Base-by-base conservation (phyloP, 257 asterid genomes). In the Marsdenia floribunda region DNA sequence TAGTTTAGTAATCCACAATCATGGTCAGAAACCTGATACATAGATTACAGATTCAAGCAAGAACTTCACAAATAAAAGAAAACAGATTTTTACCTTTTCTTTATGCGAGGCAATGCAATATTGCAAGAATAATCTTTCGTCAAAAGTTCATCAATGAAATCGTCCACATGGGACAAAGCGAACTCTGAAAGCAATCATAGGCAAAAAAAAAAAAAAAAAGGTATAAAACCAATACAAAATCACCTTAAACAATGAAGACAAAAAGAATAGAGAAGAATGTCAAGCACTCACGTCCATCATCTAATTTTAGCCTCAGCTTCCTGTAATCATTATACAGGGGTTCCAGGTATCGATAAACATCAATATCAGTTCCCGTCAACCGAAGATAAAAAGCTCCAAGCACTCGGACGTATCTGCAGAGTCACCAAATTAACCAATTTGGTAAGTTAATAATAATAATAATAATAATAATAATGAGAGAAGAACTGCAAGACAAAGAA, bases 351-450 rank as follows among this genome's bases (percentile, higher is more conserved):
- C 93, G 90, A 78, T 90, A 95, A 4, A 92, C 86, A 81, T 95
- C 99, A 61, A 92, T 75, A 77, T 92, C 99, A 0, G 88, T 95
- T 74, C 96, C 99, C 1, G 99, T 94, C 73, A 92, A 90, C 24
- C 99, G 88, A 85, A 94, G 81, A 87, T 94, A 94, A 78, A 94
- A 94, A 29, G 98, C 99, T 35, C 98, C 99, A 75, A 95, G 96
- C 50, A 81, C 88, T 49, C 98, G 93, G 40, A 95, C 99, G 78
- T 92, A 92, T 77, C 97, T 87, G 78, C 75, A 60, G 47, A 52
- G 40, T 26, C 63, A 71, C 67, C 38, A 65, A 68, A 67, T 37
- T 49, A 74, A 68, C 5, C 54, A 33, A 37, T 29, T 16, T 3
- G 16, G 3, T 2, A 55, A 49, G 24, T 37, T 69, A 18, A 9